Evolutionary conservation across 2,329 filamentous ascomycete species (phyloP).

Genomic region (Alternaria dauci): DNA sequence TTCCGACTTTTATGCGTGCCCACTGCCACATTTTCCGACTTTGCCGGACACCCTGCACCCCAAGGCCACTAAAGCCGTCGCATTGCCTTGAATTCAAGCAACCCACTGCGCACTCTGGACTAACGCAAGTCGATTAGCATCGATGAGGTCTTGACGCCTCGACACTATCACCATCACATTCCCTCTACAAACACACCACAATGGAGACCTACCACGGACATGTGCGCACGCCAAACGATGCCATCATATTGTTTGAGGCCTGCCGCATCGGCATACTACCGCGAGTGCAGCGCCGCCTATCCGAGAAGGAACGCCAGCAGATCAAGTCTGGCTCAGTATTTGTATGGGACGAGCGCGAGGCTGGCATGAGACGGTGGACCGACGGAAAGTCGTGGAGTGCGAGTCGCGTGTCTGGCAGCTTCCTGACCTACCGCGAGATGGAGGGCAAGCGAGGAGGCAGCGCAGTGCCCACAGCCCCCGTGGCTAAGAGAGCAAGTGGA

Average conservation of each 20-base stretch:
- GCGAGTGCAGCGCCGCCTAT: slow-evolving; percentile 88
- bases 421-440: slow-evolving; percentile 97
- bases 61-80: background rate
- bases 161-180: background rate
- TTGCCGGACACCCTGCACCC: slow-evolving; percentile 13
- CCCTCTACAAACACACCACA: slow-evolving; percentile 5
- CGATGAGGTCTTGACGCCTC: slow-evolving; percentile 17
- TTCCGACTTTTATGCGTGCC: slow-evolving; percentile 8
- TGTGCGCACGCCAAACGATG: slow-evolving; percentile 94
- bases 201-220: slow-evolving; percentile 99
- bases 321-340: slow-evolving; percentile 98
- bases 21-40: slow-evolving; percentile 1
- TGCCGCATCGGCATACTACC: slow-evolving; percentile 89
- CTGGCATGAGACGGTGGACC: slow-evolving; percentile 97
- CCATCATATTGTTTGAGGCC: slow-evolving; percentile 98
- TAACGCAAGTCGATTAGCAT: slow-evolving; percentile 24
- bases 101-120: background rate
- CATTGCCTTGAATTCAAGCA: background rate
- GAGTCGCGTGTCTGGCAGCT: slow-evolving; percentile 95
- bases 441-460: slow-evolving; percentile 92
- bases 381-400: slow-evolving; percentile 99
- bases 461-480: slow-evolving; percentile 61
- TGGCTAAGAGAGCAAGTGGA: slow-evolving; percentile 56
- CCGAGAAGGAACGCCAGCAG: slow-evolving; percentile 95
- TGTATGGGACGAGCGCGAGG: slow-evolving; percentile 99